Evolutionary conservation across 441 rosid species (phyloP), one percentile per base, ranked within the genome.

Genomic region (Geranium incanum): DNA sequence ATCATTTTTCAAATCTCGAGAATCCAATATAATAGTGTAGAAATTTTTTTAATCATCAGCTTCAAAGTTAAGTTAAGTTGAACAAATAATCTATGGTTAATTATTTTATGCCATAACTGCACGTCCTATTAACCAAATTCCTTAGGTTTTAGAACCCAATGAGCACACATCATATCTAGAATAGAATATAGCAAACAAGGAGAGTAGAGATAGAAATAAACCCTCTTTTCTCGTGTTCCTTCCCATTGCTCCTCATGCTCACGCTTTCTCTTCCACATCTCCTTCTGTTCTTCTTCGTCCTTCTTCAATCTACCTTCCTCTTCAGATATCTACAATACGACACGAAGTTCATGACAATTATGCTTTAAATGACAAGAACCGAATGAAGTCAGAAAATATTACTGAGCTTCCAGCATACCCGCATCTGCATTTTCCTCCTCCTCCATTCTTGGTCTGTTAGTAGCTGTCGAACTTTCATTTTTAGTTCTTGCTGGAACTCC

Each of bases 211-310:
- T 16, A 45, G 38, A 75, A 71, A 81, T 85, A 60, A 71, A 93
- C 98, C 89, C 98, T 81, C 62, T 89, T 72, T 78, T 93, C 98
- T 85, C 97, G 87, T 6, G 97, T 93, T 80, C 95, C 97, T 87
- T 93, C 98, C 98, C 98, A 93, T 79, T 93, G 96, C 81, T 88
- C 98, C 78, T 93, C 98, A 23, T 93, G 97, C 71, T 93, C 97
- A 60, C 97, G 96, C 82, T 92, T 91, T 78, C 88, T 91, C 84
- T 91, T 94, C 97, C 99, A 87, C 82, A 83, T 78, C 84, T 94
- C 99, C 76, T 90, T 92, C 82, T 86, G 87, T 72, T 92, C 97
- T 80, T 85, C 97, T 81, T 94, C 97, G 77, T 94, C 99, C 84
- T 89, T 94, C 86, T 94, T 91, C 80, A 91, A 71, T 81, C 97